Conservation (phyloP, 2,329 filamentous ascomycete genomes). For the Phialophora tarda region DNA sequence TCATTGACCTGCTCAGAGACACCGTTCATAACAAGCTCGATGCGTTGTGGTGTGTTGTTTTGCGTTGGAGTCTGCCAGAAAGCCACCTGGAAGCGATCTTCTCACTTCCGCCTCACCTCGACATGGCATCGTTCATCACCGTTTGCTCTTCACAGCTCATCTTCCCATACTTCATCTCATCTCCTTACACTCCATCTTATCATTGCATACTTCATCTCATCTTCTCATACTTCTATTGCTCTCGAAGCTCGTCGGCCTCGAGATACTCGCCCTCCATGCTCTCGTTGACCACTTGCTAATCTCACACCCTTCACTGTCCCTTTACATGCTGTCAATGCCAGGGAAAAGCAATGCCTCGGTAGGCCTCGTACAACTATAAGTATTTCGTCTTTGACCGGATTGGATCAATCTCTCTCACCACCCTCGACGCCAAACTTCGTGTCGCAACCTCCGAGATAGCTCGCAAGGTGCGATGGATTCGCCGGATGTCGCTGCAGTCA, state of each 20-base stretch:
- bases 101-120: neutral
- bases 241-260: neutral
- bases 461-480: conserved; percentile 16
- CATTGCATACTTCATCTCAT: neutral
- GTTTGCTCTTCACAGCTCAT: neutral
- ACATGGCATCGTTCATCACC: neutral
- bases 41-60: neutral
- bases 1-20: neutral
- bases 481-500: neutral
- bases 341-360: neutral
- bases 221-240: neutral
- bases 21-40: neutral
- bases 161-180: neutral
- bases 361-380: neutral
- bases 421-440: neutral
- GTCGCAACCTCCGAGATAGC: neutral
- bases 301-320: neutral
- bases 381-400: neutral
- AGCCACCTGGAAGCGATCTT: neutral
- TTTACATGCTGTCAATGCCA: neutral
- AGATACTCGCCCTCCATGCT: neutral
- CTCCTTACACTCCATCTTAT: too few relatives aligned
- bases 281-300: neutral
- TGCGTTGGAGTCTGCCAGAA: neutral
- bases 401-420: neutral